Base-by-base conservation (phyloP, 495 filamentous ascomycete species). In the Rhypophila decipiens region DNA sequence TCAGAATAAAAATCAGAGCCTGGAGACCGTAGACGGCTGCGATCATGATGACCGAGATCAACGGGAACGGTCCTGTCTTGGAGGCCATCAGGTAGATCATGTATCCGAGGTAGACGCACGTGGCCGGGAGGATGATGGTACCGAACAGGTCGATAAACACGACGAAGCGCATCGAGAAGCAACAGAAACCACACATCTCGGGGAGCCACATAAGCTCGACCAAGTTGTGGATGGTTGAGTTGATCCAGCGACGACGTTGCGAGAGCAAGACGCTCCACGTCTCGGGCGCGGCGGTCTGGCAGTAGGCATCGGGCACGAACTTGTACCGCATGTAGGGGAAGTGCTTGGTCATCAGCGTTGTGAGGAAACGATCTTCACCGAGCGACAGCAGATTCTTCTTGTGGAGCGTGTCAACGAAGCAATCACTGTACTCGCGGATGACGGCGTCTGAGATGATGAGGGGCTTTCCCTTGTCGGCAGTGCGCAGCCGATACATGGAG, bases 171-270 rank as follows among this genome's bases (percentile, higher is more conserved):
- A 98, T 98, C 47, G 86, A 90, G 75, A 98, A 98, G 68, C 88
- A 96, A 68, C 93, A 98, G 82, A 98, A 98, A 45, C 93, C 93
- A 60, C 93, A 98, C 63, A 98, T 82, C 55, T 98, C 87, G 56
- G 87, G 80, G 33, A 98, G 74, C 51, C 82, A 80, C 51, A 95
- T 84, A 58, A 97, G 69, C 67, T 98, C 93, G 13, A 80, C 84
- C 57, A 98, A 63, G 59, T 98, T 98, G 75, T 98, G 93, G 42
- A 98, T 80, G 19, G 93, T 98, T 2, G 91, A 96, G 67, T 98
- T 98, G 68, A 98, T 98, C 93, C 93, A 98, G 45, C 93, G 82
- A 68, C 93, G 88, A 66, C 93, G 77, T 66, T 98, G 93, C 17
- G 93, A 98, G 19, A 98, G 73, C 50, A 97, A 72, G 34, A 98